Base-by-base conservation (phyloP, 805 yeast species). In the Ogataea trehaloabstinens region DNA sequence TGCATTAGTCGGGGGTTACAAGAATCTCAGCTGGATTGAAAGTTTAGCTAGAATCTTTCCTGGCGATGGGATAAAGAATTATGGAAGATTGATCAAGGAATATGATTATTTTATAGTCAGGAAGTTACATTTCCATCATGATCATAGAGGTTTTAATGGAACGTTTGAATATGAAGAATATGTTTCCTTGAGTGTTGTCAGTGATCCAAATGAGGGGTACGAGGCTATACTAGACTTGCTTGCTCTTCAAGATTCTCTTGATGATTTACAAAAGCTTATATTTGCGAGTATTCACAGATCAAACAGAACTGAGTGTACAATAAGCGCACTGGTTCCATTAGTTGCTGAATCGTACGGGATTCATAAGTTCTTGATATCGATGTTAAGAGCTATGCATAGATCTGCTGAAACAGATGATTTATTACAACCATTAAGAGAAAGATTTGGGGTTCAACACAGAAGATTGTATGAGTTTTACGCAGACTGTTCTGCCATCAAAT, bases 101-200 rank as follows among this genome's bases (percentile, higher is more conserved):
- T 91, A 91, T 58, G 85, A 80, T 30, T 66, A 71, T 22, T 85
- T 79, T 48, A 63, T 91, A 35, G 64, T 85, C 36, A 71, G 74
- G 55, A 91, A 91, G 56, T 71, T 93, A 50, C 76, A 76, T 44
- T 91, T 91, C 63, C 98, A 91, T 60, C 75, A 81, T 42, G 73
- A 75, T 42, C 95, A 93, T 55, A 80, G 86, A 11, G 95, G 89
- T 4, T 93, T 91, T 65, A 91, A 85, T 56, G 99, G 98, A 25
- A 88, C 88, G 25, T 91, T 91, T 62, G 99, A 91, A 59, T 93
- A 91, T 58, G 95, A 89, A 61, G 99, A 91, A 60, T 93, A 91
- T 57, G 80, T 90, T 31, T 86, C 96, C 4, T 71, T 91, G 49
- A 77, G 86, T 41, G 80, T 89, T 3, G 95, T 87, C 27, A 82